Evolutionary conservation across 306 rosid genomes (phyloP).

Genomic region (Cucumis hystrix): DNA sequence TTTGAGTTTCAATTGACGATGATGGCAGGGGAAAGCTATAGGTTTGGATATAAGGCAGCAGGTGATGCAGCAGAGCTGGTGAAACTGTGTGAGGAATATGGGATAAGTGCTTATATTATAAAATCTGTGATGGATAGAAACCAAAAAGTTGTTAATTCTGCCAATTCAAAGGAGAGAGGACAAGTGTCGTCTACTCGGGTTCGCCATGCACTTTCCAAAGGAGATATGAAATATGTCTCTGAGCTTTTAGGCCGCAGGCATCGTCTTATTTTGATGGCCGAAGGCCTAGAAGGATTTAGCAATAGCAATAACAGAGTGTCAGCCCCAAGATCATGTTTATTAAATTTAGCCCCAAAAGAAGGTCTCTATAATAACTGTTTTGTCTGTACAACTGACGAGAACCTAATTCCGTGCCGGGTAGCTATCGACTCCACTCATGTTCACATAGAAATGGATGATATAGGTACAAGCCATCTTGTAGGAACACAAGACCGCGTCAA

Average conservation of each 20-base stretch:
- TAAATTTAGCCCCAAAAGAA: conserved; percentile 82
- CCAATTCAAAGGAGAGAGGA: conserved; percentile 59
- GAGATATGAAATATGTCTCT: conserved; percentile 73
- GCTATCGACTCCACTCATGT: conserved; percentile 47
- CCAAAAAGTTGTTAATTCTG: conserved; percentile 19
- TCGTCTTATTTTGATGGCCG: conserved; percentile 48
- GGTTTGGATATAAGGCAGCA: conserved; percentile 92
- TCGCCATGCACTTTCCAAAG: conserved; percentile 57
- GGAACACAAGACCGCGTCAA: conserved; percentile 34
- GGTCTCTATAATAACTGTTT: conserved; percentile 65
- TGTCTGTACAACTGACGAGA: conserved; percentile 25
- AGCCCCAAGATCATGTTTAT: conserved; percentile 47
- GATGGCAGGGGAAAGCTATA: conserved; percentile 77
- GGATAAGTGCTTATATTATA: conserved; percentile 65
- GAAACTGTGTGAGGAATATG: conserved; percentile 68
- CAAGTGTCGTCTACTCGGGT: conserved; percentile 94
- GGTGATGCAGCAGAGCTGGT: conserved; percentile 69
- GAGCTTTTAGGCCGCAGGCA: conserved; percentile 77
- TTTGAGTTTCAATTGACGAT: conserved; percentile 10
- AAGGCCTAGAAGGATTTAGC: conserved; percentile 27
- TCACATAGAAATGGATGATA: conserved; percentile 48
- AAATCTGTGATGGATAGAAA: conserved; percentile 83
- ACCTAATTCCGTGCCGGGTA: conserved; percentile 41
- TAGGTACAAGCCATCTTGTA: conserved; percentile 18
- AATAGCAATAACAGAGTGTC: conserved; percentile 33